Percentiles rank a stretch among this genome's conserved stretches.
Evolutionary conservation across 192 early-diverging fungal species (phyloP).

Genomic region (Podila epicladia): DNA sequence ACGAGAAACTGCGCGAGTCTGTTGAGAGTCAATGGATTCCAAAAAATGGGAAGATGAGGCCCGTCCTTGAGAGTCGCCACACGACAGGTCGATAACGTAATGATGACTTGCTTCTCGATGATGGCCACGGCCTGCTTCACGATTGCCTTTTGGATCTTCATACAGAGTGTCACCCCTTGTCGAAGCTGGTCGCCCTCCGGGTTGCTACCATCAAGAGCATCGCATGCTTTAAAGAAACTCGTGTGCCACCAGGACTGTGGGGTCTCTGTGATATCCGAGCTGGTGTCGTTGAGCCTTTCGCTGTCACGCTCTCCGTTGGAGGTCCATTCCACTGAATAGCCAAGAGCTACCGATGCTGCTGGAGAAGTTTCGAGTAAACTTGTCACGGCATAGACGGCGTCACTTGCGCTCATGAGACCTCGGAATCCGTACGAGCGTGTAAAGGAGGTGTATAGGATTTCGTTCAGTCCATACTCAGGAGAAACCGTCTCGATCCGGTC

Average conservation of each 20-base stretch:
- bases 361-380: constrained; percentile 72
- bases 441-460: constrained; percentile 84
- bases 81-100: constrained; percentile 78
- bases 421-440: constrained; percentile 79
- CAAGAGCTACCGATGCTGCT: constrained; percentile 46
- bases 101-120: constrained; percentile 82
- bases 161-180: constrained; percentile 76
- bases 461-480: constrained; percentile 81
- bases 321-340: constrained; percentile 43
- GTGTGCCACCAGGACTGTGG: constrained; percentile 66
- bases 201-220: constrained; percentile 73
- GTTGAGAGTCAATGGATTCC: constrained; percentile 69
- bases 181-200: constrained; percentile 37
- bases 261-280: constrained; percentile 5
- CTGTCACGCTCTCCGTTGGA: constrained; percentile 34
- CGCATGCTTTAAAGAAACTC: constrained; percentile 92
- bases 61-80: constrained; percentile 75
- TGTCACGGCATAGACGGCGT: constrained; percentile 82
- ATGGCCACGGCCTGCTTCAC: constrained; percentile 83
- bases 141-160: constrained; percentile 79
- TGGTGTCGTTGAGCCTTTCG: not conserved
- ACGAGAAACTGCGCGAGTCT: constrained; percentile 87
- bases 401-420: constrained; percentile 74
- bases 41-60: constrained; percentile 62
- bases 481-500: constrained; percentile 74